A percentile compares a stretch with the other conserved stretches of the same genome.
Conservation (phyloP, 495 filamentous ascomycete species). For the Penicillium longicatenatum region DNA sequence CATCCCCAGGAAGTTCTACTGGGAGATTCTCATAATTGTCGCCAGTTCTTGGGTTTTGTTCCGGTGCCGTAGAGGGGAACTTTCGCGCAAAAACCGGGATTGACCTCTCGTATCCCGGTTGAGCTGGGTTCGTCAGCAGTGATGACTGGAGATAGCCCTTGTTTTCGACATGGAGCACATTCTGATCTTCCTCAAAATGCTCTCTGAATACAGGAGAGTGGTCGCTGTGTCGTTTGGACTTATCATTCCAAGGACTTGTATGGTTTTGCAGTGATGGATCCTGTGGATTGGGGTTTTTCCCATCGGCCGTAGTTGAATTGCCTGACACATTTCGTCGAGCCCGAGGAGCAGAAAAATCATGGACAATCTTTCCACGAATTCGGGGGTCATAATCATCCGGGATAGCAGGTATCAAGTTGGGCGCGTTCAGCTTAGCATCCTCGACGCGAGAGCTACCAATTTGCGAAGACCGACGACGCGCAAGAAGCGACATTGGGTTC, state of each 20-base stretch:
- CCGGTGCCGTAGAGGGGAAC: conserved; percentile 45
- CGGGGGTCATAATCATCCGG: conserved; percentile 79
- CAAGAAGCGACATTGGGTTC: conserved; percentile 68
- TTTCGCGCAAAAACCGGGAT: conserved; percentile 55
- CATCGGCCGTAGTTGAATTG: conserved; percentile 27
- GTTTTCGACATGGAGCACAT: conserved; percentile 50
- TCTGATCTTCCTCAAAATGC: conserved; percentile 65
- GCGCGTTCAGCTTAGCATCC: conserved; percentile 48
- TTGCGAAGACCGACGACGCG: conserved; percentile 58
- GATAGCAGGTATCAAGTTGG: conserved; percentile 58
- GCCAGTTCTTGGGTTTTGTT: conserved; percentile 17
- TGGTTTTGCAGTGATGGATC: conserved; percentile 17
- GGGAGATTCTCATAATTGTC: conserved; percentile 10
- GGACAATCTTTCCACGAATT: conserved; percentile 80
- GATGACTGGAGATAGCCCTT: conserved; percentile 50
- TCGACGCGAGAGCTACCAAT: conserved; percentile 44
- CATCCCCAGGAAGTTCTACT: conserved; percentile 12
- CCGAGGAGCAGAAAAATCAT: conserved; percentile 88
- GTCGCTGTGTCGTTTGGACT: conserved; percentile 39
- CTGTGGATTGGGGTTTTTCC: conserved; percentile 9
- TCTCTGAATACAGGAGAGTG: conserved; percentile 68
- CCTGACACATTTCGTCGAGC: conserved; percentile 56
- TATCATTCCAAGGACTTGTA: conserved; percentile 27
- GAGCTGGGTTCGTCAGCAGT: conserved; percentile 40
- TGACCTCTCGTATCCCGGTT: conserved; percentile 37